These are phyloP conservation scores for Anthracocystis walkeri DNA, from an alignment of 1,284 basidiomycete species.

Conservation along the genomic window DNA sequence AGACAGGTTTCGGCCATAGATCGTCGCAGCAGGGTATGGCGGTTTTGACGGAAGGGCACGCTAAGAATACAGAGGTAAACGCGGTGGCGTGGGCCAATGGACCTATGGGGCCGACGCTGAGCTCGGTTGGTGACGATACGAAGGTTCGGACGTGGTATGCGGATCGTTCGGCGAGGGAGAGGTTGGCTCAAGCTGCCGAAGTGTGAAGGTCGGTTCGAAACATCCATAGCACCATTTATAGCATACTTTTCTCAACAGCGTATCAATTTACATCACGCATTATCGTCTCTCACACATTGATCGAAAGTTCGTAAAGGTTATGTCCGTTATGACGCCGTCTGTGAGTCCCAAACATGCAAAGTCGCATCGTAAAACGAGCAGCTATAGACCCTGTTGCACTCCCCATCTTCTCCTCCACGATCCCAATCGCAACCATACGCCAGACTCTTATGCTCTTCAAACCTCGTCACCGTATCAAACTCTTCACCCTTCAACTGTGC, in stretches of 20 bases:
- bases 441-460: slow-evolving; percentile 83
- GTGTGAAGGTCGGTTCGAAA: slow-evolving; percentile 8
- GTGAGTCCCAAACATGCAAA: slow-evolving; percentile 80
- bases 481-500: slow-evolving; percentile 33
- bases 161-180: slow-evolving; percentile 70
- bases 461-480: slow-evolving; percentile 72
- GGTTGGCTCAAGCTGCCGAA: slow-evolving; percentile 5
- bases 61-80: slow-evolving; percentile 62
- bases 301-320: neutral
- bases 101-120: slow-evolving; percentile 59
- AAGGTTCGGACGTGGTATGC: slow-evolving; percentile 63
- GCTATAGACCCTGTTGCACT: slow-evolving; percentile 78
- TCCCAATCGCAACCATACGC: slow-evolving; percentile 98
- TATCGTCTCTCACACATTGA: neutral
- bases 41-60: slow-evolving; percentile 28
- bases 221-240: neutral
- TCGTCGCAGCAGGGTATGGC: slow-evolving; percentile 30
- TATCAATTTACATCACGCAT: slow-evolving; percentile 6
- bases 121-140: slow-evolving; percentile 61
- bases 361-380: slow-evolving; percentile 97
- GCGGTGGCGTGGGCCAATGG: slow-evolving; percentile 61
- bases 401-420: slow-evolving; percentile 63
- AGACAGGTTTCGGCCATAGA: slow-evolving; percentile 25
- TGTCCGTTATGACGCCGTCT: slow-evolving; percentile 29
- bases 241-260: neutral